A percentile compares a stretch with the other conserved stretches of the same genome.
Evolutionary conservation across 1,284 basidiomycete genomes (phyloP).

Genomic region (Microbotryum violaceum): DNA sequence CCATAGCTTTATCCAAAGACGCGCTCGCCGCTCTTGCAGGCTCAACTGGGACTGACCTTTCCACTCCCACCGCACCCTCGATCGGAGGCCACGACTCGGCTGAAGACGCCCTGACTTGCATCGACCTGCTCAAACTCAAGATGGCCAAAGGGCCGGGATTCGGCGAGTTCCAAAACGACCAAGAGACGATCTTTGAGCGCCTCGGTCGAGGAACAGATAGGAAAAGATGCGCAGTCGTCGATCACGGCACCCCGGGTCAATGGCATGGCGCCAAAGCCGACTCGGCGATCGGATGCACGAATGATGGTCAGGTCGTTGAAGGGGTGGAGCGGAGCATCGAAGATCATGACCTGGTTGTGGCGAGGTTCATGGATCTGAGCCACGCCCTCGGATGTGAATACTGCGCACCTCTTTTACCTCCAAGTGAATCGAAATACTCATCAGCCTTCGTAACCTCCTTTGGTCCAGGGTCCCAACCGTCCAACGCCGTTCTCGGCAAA

Average conservation of each 20-base stretch:
- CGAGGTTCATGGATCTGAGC: conserved; percentile 66
- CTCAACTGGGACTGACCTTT: too few relatives aligned
- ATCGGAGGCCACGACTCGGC: conserved; percentile 71
- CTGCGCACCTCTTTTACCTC: neutral
- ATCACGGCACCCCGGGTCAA: conserved; percentile 68
- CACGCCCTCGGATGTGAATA: conserved; percentile 66
- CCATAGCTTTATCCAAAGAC: too few relatives aligned
- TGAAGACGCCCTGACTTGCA: conserved; percentile 78
- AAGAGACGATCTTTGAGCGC: conserved; percentile 76
- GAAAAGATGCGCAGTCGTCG: conserved; percentile 63
- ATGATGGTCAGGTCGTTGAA: conserved; percentile 58
- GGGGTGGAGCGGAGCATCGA: conserved; percentile 55
- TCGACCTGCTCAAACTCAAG: conserved; percentile 74
- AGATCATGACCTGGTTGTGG: conserved; percentile 71
- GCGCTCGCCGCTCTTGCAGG: too few relatives aligned
- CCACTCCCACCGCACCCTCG: neutral
- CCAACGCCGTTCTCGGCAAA: conserved; percentile 15
- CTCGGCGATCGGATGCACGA: conserved; percentile 61
- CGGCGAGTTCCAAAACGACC: conserved; percentile 71
- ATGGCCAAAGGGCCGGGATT: conserved; percentile 67
- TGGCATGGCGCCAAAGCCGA: conserved; percentile 77
- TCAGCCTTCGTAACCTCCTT: neutral
- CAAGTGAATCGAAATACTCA: neutral
- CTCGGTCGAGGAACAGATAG: conserved; percentile 49
- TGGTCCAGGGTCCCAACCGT: conserved; percentile 29